Base-by-base conservation (phyloP, 2,329 filamentous ascomycete genomes). In the Trichoderma semiorbis region DNA sequence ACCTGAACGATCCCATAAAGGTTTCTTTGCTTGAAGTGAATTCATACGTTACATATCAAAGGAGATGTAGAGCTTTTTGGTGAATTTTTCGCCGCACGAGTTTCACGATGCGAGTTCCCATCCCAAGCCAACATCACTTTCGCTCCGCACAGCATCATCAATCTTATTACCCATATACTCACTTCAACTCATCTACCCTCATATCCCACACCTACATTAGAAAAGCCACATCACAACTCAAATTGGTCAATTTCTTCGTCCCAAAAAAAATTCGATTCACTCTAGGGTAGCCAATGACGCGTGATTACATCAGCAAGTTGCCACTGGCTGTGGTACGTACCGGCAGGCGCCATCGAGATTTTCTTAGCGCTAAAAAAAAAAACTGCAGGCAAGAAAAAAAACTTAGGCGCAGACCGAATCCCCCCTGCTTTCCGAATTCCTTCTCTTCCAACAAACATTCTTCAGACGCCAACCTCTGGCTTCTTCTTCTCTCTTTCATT, bases 401-500 rank as follows among this genome's bases (percentile, higher is more conserved):
- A 76, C 34, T 66, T 61, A 43, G 69, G 71, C 55, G 72, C 68
- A 71, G 69, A 53, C 68, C 30, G 57, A 61, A 69, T 69, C 55
- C 66, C 61, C 61, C 47, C 68, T 69, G 50, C 66, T 39, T 74
- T 63, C 57, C 57, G 53, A 53, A 63, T 68, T 55, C 70, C 21
- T 58, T 62, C 47, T 70, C 34, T 64, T 70, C n/a, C 39, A 69
- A 68, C 60, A 69, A 61, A 72, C 71, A 64, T 55, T 72, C 69
- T 60, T 57, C 63, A 61, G 66, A 61, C 66, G 36, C 66, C 60
- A 47, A 32, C 30, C 39, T 36, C 30, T 34, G 66, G 36, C 34
- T 34, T 55, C 24, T 60, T 70, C 58, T 24, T 43, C 76, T 74
- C 75, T 75, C 73, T 72, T 75, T 75, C 78, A 78, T 74, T 79